phyloP scores from a whole-genome alignment of 305 asterid genomes.

The Stenogyne calaminthoides region DNA sequence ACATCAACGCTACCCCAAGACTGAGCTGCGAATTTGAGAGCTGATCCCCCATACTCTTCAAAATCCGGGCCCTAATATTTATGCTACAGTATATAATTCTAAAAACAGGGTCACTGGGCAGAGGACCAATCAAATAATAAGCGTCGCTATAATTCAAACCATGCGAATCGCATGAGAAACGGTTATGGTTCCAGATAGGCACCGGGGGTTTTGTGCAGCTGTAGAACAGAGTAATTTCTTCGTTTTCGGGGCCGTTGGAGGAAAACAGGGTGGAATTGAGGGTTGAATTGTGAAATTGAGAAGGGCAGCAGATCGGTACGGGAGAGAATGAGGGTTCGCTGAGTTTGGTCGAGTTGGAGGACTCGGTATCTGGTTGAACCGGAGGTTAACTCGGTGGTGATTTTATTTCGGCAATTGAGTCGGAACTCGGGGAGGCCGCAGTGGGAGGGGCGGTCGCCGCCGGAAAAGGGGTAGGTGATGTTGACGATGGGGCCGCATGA shows the following conservation, averaged over 20 bases:
- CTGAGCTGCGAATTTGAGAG: slow-evolving; percentile 32
- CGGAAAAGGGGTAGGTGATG: slow-evolving; percentile 62
- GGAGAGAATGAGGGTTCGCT: slow-evolving; percentile 40
- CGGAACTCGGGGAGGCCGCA: slow-evolving; percentile 61
- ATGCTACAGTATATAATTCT: slow-evolving; percentile 35
- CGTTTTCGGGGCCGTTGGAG: slow-evolving; percentile 29
- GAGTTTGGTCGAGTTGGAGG: slow-evolving; percentile 44
- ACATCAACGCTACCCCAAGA: slow-evolving; percentile 52
- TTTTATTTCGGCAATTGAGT: slow-evolving; percentile 49
- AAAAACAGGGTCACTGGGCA: slow-evolving; percentile 52
- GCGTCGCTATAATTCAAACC: slow-evolving; percentile 38
- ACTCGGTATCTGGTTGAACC: slow-evolving; percentile 47
- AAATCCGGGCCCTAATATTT: slow-evolving; percentile 45
- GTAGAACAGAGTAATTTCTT: slow-evolving; percentile 38
- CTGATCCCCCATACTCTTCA: slow-evolving; percentile 36
- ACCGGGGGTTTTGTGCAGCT: slow-evolving; percentile 54
- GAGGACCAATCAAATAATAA: slow-evolving; percentile 48
- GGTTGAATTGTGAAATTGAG: slow-evolving; percentile 47
- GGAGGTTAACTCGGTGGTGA: slow-evolving; percentile 42
- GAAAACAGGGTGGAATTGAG: slow-evolving; percentile 38
- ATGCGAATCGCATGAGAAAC: slow-evolving; percentile 40
- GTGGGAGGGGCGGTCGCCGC: slow-evolving; percentile 60
- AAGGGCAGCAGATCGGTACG: slow-evolving; percentile 58
- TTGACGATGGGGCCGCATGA: slow-evolving; percentile 49
- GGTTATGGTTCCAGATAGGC: slow-evolving; percentile 37